Conservation (phyloP, 306 rosid genomes). For the Castanea sativa region DNA sequence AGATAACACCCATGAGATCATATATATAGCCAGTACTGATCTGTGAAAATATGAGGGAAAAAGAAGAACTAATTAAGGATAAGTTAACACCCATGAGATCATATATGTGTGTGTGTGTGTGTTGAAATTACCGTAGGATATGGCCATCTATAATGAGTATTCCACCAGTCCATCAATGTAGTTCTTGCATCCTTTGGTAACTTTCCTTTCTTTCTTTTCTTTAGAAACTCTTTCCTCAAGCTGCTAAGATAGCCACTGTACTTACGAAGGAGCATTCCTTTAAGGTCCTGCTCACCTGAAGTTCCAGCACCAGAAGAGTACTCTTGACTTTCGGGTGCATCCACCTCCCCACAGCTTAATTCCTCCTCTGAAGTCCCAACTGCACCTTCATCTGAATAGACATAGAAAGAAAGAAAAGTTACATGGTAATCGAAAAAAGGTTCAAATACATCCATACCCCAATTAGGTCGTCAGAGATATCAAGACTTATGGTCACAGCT, state of each 20-base stretch:
- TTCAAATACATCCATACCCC: neutral
- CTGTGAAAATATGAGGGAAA: neutral
- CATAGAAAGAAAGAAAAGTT: neutral
- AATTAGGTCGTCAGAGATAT: neutral
- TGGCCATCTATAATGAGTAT: conserved; percentile 73
- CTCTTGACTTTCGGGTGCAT: conserved; percentile 30
- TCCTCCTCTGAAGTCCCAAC: conserved; percentile 45
- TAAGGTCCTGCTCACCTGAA: conserved; percentile 46
- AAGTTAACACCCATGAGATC: neutral
- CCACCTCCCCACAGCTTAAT: conserved; percentile 39
- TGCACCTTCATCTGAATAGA: conserved; percentile 31
- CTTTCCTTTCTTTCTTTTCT: conserved; percentile 79
- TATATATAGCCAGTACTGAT: neutral
- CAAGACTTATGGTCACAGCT: too few relatives aligned
- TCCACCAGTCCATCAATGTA: conserved; percentile 72
- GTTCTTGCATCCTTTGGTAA: conserved; percentile 81
- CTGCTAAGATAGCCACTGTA: conserved; percentile 77
- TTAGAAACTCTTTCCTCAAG: conserved; percentile 66
- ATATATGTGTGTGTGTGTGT: neutral
- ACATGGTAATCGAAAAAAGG: neutral
- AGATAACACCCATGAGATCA: neutral
- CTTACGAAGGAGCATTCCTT: conserved; percentile 71
- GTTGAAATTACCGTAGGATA: conserved; percentile 67
- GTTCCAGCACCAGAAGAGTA: neutral
- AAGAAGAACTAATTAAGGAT: neutral